These are phyloP conservation scores for Elaphomyces granulatus DNA, from an alignment of 495 filamentous ascomycete genomes.

Conservation along the genomic window DNA sequence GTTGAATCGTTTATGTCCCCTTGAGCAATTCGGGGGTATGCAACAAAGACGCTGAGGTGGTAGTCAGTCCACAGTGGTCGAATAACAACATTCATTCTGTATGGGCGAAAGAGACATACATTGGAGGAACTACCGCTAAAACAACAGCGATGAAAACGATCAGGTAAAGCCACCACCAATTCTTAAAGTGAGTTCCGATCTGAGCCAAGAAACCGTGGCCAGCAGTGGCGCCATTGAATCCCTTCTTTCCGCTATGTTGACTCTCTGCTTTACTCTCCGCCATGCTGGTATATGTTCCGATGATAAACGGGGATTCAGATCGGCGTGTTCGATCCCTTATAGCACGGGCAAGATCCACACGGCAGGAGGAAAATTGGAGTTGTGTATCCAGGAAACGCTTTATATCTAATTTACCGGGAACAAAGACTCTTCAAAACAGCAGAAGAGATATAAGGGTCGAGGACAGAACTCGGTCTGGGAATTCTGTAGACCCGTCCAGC, in stretches of 20 bases:
- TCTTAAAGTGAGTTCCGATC: constrained; percentile 34
- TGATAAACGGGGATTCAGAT: too few relatives aligned
- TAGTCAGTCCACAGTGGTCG: not conserved
- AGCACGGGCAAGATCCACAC: too few relatives aligned
- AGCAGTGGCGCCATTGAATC: constrained; percentile 1
- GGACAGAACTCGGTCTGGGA: too few relatives aligned
- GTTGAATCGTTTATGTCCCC: constrained; percentile 47
- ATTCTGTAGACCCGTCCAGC: too few relatives aligned
- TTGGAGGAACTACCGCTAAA: constrained; percentile 44
- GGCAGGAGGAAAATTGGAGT: too few relatives aligned
- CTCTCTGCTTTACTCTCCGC: constrained; percentile 15
- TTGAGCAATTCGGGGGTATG: constrained; percentile 58
- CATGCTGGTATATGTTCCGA: constrained; percentile 17
- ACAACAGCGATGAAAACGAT: constrained; percentile 41
- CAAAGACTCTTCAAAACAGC: too few relatives aligned
- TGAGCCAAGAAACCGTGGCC: constrained; percentile 24
- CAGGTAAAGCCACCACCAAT: constrained; percentile 63
- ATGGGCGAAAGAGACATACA: constrained; percentile 40
- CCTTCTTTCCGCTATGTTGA: constrained; percentile 8
- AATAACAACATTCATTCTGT: not conserved
- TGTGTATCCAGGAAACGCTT: too few relatives aligned
- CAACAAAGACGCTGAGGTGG: constrained; percentile 51
- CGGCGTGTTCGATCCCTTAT: too few relatives aligned
- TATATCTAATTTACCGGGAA: too few relatives aligned
- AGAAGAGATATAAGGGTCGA: too few relatives aligned